These are phyloP conservation scores for Agastache rugosa DNA, from an alignment of 257 asterid genomes.

Conservation along the genomic window DNA sequence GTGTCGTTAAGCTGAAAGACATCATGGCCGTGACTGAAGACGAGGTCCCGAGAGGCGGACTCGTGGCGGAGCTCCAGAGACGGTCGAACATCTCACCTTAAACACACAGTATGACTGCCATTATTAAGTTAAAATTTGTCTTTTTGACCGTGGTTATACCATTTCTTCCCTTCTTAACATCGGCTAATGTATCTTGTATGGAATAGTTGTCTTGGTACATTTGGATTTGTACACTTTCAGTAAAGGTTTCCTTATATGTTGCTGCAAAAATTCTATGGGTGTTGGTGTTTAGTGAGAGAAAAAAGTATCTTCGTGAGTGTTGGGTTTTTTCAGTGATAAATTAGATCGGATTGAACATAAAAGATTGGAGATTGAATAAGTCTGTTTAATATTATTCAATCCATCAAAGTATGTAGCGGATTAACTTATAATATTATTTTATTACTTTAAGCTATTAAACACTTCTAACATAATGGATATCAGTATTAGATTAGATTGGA, in stretches of 20 bases:
- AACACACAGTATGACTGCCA: neutral
- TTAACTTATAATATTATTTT: too few relatives aligned
- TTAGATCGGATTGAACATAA: too few relatives aligned
- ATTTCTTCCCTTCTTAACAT: neutral
- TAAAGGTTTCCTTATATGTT: neutral
- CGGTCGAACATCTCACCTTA: constrained; percentile 44
- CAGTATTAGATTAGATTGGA: too few relatives aligned
- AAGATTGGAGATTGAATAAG: too few relatives aligned
- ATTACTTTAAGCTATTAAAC: too few relatives aligned
- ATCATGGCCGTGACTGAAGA: constrained; percentile 48
- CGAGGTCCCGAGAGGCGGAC: constrained; percentile 54
- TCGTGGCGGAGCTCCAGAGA: constrained; percentile 60
- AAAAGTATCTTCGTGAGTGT: too few relatives aligned
- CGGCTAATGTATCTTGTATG: neutral
- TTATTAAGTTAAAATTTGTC: neutral
- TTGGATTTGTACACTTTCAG: constrained; percentile 15
- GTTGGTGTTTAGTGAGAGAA: too few relatives aligned
- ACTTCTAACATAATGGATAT: too few relatives aligned
- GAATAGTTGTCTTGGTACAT: constrained; percentile 17
- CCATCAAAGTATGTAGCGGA: too few relatives aligned
- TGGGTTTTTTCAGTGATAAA: too few relatives aligned
- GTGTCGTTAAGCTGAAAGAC: constrained; percentile 67
- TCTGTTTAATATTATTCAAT: too few relatives aligned
- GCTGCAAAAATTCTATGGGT: neutral
- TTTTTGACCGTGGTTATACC: neutral